Evolutionary conservation across 164 flowering plant genomes (phyloP).

Genomic region (Stephania cephalantha): DNA sequence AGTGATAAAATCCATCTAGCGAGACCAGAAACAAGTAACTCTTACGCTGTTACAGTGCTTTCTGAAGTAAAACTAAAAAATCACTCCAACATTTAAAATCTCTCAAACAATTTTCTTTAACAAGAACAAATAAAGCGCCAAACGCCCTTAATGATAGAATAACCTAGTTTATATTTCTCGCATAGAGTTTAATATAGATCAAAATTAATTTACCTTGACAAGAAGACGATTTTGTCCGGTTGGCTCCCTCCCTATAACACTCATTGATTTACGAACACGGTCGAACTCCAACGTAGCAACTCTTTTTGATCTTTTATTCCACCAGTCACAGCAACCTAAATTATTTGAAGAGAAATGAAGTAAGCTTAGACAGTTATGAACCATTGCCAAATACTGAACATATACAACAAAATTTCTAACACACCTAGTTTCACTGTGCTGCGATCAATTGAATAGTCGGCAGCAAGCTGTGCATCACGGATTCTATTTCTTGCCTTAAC

Average conservation of each 20-base stretch:
- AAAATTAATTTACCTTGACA: conserved; percentile 60
- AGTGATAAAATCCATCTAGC: not conserved
- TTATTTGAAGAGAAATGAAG: conserved; percentile 3
- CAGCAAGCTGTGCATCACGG: conserved; percentile 50
- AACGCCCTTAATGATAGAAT: not conserved
- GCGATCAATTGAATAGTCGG: conserved; percentile 53
- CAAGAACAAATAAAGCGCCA: not conserved
- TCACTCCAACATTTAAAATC: not conserved
- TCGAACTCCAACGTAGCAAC: conserved; percentile 84
- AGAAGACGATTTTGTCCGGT: conserved; percentile 67
- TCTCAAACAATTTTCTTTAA: not conserved
- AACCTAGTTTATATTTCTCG: not conserved
- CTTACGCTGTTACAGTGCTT: not conserved
- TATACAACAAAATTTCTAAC: conserved; percentile 13
- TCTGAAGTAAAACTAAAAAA: not conserved
- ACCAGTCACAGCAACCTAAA: conserved; percentile 79
- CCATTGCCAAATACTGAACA: not conserved
- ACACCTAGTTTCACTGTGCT: conserved; percentile 60
- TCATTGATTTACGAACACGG: conserved; percentile 76
- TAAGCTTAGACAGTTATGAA: not conserved
- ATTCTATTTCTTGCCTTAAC: conserved; percentile 54
- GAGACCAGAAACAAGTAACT: not conserved
- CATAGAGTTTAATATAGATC: not conserved
- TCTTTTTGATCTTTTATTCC: conserved; percentile 61
- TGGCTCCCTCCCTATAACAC: conserved; percentile 64